Conservation (phyloP, 2,329 filamentous ascomycete genomes). For the Cryphonectria radicalis region DNA sequence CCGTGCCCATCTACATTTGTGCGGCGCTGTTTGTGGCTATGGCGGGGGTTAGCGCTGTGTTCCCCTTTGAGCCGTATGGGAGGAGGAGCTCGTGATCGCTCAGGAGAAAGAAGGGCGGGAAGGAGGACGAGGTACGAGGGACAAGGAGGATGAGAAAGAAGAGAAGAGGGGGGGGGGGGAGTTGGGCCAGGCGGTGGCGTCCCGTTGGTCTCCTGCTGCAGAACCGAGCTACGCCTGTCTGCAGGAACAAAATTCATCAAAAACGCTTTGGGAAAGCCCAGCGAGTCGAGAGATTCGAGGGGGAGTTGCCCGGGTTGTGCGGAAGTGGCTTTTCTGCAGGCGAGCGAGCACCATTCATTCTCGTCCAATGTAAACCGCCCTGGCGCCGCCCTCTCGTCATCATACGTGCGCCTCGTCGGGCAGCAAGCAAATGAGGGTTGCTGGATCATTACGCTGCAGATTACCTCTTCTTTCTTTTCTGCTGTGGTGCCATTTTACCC, state of each 20-base stretch:
- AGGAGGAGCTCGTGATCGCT: conserved; percentile 38
- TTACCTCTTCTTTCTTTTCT: neutral
- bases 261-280: neutral
- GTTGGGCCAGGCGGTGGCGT: neutral
- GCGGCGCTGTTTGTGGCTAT: conserved; percentile 67
- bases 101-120: neutral
- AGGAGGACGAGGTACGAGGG: neutral
- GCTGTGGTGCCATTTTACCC: neutral
- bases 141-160: neutral
- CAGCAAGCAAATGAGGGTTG: neutral
- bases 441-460: neutral
- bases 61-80: conserved; percentile 72
- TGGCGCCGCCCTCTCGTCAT: neutral
- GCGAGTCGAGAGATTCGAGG: neutral
- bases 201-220: neutral
- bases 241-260: neutral
- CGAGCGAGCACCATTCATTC: neutral
- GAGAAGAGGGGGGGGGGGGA: no score
- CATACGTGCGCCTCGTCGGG: neutral
- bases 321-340: neutral
- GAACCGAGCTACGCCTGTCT: neutral
- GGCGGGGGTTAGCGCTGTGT: conserved; percentile 58
- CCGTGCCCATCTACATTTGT: conserved; percentile 71
- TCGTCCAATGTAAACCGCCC: neutral
- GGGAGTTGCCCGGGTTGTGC: neutral